Conservation (phyloP, 2,329 filamentous ascomycete genomes). For the Ascomycota sp. region DNA sequence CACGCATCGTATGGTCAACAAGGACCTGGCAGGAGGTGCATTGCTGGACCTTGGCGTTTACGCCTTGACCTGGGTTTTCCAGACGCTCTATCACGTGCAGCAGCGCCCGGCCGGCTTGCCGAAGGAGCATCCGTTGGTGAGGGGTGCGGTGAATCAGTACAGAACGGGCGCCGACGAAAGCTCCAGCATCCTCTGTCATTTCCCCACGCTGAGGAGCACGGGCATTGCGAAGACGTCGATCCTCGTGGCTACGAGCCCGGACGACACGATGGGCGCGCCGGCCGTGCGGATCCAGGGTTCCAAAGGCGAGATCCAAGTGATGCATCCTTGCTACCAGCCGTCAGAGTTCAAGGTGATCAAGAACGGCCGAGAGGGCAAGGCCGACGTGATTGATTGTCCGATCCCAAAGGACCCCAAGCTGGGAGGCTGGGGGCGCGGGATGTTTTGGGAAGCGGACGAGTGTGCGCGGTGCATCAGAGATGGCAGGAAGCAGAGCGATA, state of each 20-base stretch:
- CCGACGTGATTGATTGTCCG: constrained; percentile 31
- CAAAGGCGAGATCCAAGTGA: constrained; percentile 64
- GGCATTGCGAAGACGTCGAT: constrained; percentile 52
- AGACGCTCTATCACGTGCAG: constrained; percentile 68
- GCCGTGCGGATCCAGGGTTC: constrained; percentile 64
- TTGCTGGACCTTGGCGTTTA: constrained; percentile 78
- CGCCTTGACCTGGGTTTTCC: constrained; percentile 77
- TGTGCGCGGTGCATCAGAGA: constrained; percentile 55
- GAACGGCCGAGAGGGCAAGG: constrained; percentile 22
- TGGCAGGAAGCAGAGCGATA: constrained; percentile 54
- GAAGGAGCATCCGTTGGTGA: constrained; percentile 48
- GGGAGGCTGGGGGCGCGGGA: constrained; percentile 49
- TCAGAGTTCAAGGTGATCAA: constrained; percentile 42
- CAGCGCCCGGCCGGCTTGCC: constrained; percentile 35
- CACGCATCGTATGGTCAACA: constrained; percentile 60
- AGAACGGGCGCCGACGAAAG: constrained; percentile 56
- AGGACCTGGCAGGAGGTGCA: constrained; percentile 62
- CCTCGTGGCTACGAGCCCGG: constrained; percentile 39
- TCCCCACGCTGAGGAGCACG: constrained; percentile 47
- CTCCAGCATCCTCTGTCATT: constrained; percentile 59
- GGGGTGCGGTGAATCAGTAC: constrained; percentile 52
- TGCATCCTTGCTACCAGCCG: constrained; percentile 50
- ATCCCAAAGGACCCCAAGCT: constrained; percentile 28
- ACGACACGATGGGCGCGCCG: constrained; percentile 38
- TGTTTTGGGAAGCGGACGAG: constrained; percentile 81